Percentiles rank a stretch among this genome's conserved stretches.
phyloP scores from a whole-genome alignment of 441 rosid genomes.

The Manihot esculenta region DNA sequence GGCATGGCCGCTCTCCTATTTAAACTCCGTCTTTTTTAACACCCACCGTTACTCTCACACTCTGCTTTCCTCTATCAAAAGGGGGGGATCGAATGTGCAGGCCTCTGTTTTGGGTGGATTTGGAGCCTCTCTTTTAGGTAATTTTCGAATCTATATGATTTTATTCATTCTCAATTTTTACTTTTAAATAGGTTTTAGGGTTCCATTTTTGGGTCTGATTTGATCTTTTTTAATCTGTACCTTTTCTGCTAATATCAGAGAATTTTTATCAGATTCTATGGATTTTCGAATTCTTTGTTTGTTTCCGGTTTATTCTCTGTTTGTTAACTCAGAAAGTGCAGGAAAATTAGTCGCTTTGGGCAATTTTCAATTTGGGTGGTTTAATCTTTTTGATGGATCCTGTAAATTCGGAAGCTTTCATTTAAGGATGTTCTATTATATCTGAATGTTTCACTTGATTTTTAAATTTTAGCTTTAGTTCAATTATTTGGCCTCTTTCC shows the following conservation, averaged over 20 bases:
- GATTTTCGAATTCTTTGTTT: constrained; percentile 27
- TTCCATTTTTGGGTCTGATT: constrained; percentile 28
- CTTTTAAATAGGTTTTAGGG: constrained; percentile 17
- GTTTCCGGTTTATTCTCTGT: constrained; percentile 9
- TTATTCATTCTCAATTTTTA: constrained; percentile 15
- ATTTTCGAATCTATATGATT: constrained; percentile 19
- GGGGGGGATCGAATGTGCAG: constrained; percentile 37
- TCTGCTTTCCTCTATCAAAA: constrained; percentile 15
- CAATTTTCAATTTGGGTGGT: no score
- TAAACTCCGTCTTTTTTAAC: constrained; percentile 42
- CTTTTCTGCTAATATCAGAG: constrained; percentile 12
- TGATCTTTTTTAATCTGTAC: constrained; percentile 34
- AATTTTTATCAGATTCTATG: constrained; percentile 28
- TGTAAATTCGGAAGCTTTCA: constrained; percentile 3
- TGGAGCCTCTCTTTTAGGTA: constrained; percentile 39
- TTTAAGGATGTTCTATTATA: background rate
- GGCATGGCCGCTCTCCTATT: constrained; percentile 9
- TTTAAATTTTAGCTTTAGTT: background rate
- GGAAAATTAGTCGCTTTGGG: background rate
- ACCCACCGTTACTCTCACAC: constrained; percentile 22
- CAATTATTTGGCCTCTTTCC: background rate
- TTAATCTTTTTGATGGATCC: background rate
- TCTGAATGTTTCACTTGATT: background rate
- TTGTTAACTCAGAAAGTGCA: constrained; percentile 26
- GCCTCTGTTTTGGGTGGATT: constrained; percentile 39